Conservation (phyloP, 495 filamentous ascomycete genomes). For the Pyrenula massariospora region DNA sequence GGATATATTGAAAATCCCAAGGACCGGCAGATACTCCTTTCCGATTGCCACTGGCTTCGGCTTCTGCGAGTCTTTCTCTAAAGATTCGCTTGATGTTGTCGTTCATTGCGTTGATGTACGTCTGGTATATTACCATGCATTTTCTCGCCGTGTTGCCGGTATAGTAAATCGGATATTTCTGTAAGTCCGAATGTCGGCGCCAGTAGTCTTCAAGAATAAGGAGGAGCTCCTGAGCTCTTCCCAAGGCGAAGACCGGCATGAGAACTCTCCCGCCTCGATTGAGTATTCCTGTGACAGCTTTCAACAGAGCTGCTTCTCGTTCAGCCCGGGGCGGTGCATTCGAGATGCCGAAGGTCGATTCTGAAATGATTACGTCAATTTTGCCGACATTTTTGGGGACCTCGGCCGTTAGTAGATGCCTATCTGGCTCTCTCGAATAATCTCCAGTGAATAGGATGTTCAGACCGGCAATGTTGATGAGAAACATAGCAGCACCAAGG, state of each 20-base stretch:
- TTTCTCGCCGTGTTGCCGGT: slow-evolving; percentile 86
- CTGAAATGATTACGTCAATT: slow-evolving; percentile 91
- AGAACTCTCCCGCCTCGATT: slow-evolving; percentile 85
- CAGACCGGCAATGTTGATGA: slow-evolving; percentile 89
- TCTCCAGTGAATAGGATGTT: slow-evolving; percentile 97
- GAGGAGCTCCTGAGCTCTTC: slow-evolving; percentile 83
- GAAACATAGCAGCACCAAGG: slow-evolving; percentile 95
- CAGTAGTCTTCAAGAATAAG: slow-evolving; percentile 97
- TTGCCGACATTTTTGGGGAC: slow-evolving; percentile 67
- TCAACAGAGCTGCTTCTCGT: slow-evolving; percentile 87
- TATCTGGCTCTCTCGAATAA: slow-evolving; percentile 87
- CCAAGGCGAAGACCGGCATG: slow-evolving; percentile 92
- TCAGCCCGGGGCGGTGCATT: slow-evolving; percentile 81
- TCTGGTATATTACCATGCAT: slow-evolving; percentile 98
- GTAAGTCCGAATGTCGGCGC: slow-evolving; percentile 72
- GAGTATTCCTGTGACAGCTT: slow-evolving; percentile 78
- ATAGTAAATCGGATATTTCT: slow-evolving; percentile 91
- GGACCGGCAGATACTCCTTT: slow-evolving; percentile 67
- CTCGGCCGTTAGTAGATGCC: slow-evolving; percentile 85
- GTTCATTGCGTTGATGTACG: slow-evolving; percentile 95
- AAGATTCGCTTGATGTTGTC: slow-evolving; percentile 93
- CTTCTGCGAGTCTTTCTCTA: slow-evolving; percentile 74
- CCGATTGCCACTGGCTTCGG: slow-evolving; percentile 57
- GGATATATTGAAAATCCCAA: slow-evolving; percentile 90
- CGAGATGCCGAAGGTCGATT: slow-evolving; percentile 91